Base-by-base conservation (phyloP, 2,329 filamentous ascomycete genomes). In the Penicillium sp. region DNA sequence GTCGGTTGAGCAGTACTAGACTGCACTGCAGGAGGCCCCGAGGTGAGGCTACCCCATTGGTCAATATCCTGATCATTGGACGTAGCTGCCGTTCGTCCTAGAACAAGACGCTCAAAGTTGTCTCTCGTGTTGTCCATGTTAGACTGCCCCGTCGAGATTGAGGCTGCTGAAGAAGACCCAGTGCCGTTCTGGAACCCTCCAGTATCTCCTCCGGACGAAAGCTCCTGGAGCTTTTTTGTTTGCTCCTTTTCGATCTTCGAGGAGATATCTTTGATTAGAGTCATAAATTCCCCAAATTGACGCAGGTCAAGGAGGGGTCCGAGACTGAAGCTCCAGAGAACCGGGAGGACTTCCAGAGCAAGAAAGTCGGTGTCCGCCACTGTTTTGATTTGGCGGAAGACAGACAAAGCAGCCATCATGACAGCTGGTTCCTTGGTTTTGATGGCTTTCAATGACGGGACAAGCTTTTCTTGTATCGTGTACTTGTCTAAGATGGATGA, bases 351-450 rank as follows among this genome's bases (percentile, higher is more conserved):
- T 49, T 97, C 91, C 72, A 93, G 83, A 12, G 93, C 93, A 19
- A 96, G 80, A 64, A 95, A 97, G 38, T 96, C 93, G 2, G 84
- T 80, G 64, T 97, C 93, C 4, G 86, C 90, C 17, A 85, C 77
- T 43, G 81, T 80, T 8, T 89, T 89, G 26, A 98, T 84, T 43
- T 95, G 85, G 43, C 80, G 81, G 56, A 97, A 82, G 1, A 96
- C 88, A 48, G 84, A 84, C 31, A 97, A 75, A 0, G 89, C 85
- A 6, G 91, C 90, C 76, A 97, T 86, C 87, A 97, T 97, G 9
- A 98, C 93, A 7, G 89, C 90, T 0, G 93, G 93, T 66, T 98
- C 93, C 65, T 95, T 97, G 0, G 93, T 98, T 70, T 95, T 97
- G 72, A 98, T 97, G 2, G 78, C 89, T 63, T 87, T 89, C 53